A percentile compares a stretch with the other conserved stretches of the same genome.
Evolutionary conservation across 2,329 filamentous ascomycete species (phyloP).

Genomic region (Hypoxylon sp.): DNA sequence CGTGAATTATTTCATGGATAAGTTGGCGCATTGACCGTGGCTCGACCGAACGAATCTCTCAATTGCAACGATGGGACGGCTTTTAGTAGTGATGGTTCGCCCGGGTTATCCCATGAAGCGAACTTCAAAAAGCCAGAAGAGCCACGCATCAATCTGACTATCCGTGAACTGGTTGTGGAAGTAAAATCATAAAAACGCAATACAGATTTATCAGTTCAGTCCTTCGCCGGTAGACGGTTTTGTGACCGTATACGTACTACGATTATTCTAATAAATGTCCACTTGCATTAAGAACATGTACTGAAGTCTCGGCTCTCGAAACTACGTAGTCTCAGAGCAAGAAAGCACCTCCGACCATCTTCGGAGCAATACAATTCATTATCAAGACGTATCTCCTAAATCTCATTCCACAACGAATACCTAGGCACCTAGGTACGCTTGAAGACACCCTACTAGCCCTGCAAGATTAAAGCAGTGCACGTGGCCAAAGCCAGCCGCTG

Average conservation of each 20-base stretch:
- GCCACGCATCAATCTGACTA: background rate
- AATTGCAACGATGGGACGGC: background rate
- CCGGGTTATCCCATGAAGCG: background rate
- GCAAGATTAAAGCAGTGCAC: background rate
- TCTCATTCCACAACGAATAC: background rate
- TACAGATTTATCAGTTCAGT: conserved; percentile 1
- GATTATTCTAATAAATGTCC: background rate
- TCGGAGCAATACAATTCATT: background rate
- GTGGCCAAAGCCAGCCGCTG: background rate
- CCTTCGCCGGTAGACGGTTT: background rate
- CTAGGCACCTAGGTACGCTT: no score
- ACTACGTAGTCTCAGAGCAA: no score
- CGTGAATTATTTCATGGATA: background rate
- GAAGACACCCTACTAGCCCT: background rate
- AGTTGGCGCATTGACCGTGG: background rate
- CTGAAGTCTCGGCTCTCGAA: background rate
- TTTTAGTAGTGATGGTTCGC: background rate
- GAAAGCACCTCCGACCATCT: background rate
- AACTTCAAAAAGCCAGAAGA: background rate
- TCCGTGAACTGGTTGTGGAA: background rate
- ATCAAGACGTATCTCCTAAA: background rate
- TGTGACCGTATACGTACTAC: background rate
- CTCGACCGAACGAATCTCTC: background rate
- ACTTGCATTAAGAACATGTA: background rate
- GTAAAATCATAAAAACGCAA: conserved; percentile 8